Evolutionary conservation across 2,329 filamentous ascomycete genomes (phyloP), one percentile per base, ranked within the genome.

Genomic region (Aureobasidium lini): DNA sequence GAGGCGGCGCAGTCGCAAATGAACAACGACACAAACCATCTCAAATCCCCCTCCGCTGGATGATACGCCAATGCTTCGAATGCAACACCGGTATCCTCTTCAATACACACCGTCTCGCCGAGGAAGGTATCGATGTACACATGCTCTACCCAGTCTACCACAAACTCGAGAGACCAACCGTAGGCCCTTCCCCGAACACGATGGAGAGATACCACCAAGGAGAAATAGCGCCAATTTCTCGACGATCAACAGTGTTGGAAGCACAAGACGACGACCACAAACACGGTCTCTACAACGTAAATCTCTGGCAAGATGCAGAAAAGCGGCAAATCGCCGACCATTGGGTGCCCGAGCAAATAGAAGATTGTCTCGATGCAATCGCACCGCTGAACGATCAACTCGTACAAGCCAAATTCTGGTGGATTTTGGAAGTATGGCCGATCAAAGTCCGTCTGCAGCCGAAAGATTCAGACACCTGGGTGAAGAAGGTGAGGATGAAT

Each of bases 11-110:
- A 2, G 73, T 76, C 3, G 60, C 65, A 2, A 77, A 77, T 60
- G 70, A 71, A 36, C 68, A 67, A 42, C 70, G 75, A 2, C 75
- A 78, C 59, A 76, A 74, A 64, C 71, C 78, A 8, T 71, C 75
- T 4, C 72, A 73, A 3, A 77, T 77, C 13, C 76, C 76, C 5
- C 68, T 79, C 3, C 71, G 76, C 2, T 79, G 76, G 76, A 79
- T 79, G 76, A 69, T 79, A 10, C 70, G 76, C 18, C 75, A 78
- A 63, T 75, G 72, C 60, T 78, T 78, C 63, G 73, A 76, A 62
- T 77, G 75, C 66, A 66, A 77, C 52, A 77, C 76, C 0, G 76
- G 75, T 1, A 77, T 78, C 37, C 63, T 76, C 16, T 77, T 77
- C 68, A 68, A 71, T 40, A 70, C 73, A 0, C 68, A 69, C 6